These are phyloP conservation scores for Auxenochlorella pyrenoidosa DNA, from an alignment of 139 green algal genomes.

Conservation along the genomic window DNA sequence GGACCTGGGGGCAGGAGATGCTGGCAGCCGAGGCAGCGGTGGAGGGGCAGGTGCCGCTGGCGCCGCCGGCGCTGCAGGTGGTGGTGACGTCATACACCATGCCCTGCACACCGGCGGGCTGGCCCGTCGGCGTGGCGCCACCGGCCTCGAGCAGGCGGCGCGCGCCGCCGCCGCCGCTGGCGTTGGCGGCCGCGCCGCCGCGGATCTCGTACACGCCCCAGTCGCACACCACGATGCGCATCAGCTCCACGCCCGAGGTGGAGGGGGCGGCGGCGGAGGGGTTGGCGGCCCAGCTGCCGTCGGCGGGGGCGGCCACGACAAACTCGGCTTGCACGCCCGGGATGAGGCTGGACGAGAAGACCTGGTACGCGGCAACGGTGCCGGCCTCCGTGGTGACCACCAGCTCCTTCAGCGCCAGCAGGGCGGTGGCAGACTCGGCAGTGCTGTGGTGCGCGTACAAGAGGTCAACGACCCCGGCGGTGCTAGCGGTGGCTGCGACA, in stretches of 20 bases:
- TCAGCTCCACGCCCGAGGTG: background rate
- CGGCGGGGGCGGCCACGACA: conserved; percentile 7
- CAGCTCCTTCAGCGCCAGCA: background rate
- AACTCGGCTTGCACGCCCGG: conserved; percentile 1
- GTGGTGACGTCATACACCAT: background rate
- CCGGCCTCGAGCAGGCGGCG: conserved; percentile 7
- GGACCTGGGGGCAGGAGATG: background rate
- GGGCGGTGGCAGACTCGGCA: background rate
- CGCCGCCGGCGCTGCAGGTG: background rate
- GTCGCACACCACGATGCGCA: conserved; percentile 9
- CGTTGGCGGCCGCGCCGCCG: background rate
- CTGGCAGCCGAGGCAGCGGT: background rate
- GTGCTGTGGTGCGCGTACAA: conserved; percentile 7
- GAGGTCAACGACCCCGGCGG: background rate
- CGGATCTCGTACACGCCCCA: conserved; percentile 10
- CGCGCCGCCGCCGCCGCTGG: background rate
- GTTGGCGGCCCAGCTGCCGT: conserved; percentile 5
- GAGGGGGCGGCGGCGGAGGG: background rate
- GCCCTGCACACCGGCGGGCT: background rate
- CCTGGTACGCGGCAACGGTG: background rate
- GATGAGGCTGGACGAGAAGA: background rate
- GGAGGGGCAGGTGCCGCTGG: conserved; percentile 4
- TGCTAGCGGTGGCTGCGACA: background rate
- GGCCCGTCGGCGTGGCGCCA: background rate
- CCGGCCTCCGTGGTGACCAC: background rate